Base-by-base conservation (phyloP, 208 protist genomes). In the Trypanosomatidae sp. region DNA sequence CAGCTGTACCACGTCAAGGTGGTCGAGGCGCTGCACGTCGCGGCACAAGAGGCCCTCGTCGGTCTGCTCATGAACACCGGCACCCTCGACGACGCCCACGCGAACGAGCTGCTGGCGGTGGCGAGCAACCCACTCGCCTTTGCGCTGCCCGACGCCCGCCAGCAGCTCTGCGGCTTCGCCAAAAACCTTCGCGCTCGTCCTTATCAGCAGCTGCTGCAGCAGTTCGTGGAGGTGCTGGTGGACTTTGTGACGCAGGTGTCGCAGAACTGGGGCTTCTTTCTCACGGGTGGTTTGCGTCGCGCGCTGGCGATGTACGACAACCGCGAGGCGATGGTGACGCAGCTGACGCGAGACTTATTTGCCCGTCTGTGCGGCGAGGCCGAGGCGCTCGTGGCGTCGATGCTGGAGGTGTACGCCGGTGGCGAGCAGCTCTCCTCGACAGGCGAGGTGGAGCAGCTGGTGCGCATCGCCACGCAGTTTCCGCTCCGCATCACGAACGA, bases 201-300 rank as follows among this genome's bases (percentile, higher is more conserved):
- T 4, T 94, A 84, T 64, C 74, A 85, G 55, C 77, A 83, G 60
- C 10, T 95, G 50, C 58, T 87, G 56, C 73, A 74, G 64, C 60
- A 81, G 53, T 69, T 92, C 36, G 59, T 81, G 8, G 83, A 90
- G 62, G 56, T 39, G 2, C 74, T 92, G 41, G 68, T 83, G 15
- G 79, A 91, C 44, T 82, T 83, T 65, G 69, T 93, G 43, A 76
- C 76, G 43, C 68, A 83, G 10, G 79, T 70, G 36, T 69, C 77
- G 6, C 88, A 89, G 75, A 69, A 77, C 19, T 96, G 91, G 89
- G 82, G 77, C 64, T 76, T 84, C 65, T 79, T 87, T 43, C 50
- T 94, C 53, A 70, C 77, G 13, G 77, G 84, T 19, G 72, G 60
- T n/a, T 43, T 82, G 58, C 56, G 71, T 2, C 28, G 36, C 3